Evolutionary conservation across 768 basidiomycete species (phyloP).

Genomic region (Lentinula aciculospora): DNA sequence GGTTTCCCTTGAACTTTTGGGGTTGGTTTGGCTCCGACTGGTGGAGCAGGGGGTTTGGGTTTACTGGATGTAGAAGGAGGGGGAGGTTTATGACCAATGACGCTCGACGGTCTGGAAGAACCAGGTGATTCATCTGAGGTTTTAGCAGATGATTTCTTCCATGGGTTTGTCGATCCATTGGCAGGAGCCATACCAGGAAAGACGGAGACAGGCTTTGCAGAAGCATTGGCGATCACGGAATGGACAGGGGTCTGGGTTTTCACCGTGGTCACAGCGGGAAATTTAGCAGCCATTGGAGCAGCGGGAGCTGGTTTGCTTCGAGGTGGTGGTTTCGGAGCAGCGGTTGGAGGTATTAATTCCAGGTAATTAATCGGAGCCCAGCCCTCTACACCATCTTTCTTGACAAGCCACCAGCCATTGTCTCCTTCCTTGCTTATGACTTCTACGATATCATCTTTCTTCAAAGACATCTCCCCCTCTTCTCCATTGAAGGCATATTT

Average conservation of each 20-base stretch:
- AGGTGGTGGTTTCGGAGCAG: slow-evolving; percentile 67
- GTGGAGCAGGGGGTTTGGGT: slow-evolving; percentile 52
- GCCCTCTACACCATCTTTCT: slow-evolving; percentile 75
- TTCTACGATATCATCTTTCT: slow-evolving; percentile 91
- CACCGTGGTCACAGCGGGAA: slow-evolving; percentile 21
- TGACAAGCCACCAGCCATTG: slow-evolving; percentile 98
- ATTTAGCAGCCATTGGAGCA: slow-evolving; percentile 27
- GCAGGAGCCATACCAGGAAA: slow-evolving; percentile 70
- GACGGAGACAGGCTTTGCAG: slow-evolving; percentile 76
- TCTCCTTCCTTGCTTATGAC: slow-evolving; percentile 87
- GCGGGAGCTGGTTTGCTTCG: slow-evolving; percentile 34
- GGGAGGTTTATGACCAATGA: slow-evolving; percentile 37
- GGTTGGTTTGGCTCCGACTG: slow-evolving; percentile 27
- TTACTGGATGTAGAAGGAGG: slow-evolving; percentile 61
- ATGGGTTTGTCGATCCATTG: slow-evolving; percentile 67
- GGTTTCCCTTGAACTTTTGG: slow-evolving; percentile 41
- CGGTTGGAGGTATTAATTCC: slow-evolving; percentile 67
- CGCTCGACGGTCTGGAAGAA: slow-evolving; percentile 46
- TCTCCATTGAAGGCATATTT: slow-evolving; percentile 93
- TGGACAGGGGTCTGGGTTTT: slow-evolving; percentile 29
- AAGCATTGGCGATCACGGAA: slow-evolving; percentile 48
- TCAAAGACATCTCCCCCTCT: slow-evolving; percentile 84
- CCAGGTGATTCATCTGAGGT: slow-evolving; percentile 34
- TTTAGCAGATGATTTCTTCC: slow-evolving; percentile 53
- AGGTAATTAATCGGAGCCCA: slow-evolving; percentile 97